Evolutionary conservation across 2,329 filamentous ascomycete genomes (phyloP), one percentile per base, ranked within the genome.

Genomic region (Trichoderma koningiopsis): DNA sequence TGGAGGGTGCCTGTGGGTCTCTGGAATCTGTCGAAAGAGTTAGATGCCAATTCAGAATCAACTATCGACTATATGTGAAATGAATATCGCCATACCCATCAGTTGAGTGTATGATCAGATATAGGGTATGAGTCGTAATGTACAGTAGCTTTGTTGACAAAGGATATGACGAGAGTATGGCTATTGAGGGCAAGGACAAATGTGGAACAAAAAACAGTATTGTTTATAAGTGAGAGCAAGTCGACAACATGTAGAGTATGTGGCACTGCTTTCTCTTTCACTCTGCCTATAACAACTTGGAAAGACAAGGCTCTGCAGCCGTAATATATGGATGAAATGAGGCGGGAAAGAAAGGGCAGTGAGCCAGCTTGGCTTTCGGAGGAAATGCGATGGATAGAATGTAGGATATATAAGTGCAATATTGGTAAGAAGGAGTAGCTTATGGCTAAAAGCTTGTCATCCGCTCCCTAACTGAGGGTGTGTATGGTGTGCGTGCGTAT

Each of bases 401-500:
- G 4, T 10, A 49, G 24, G 60, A 55, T 55, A 55, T 64, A 64
- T 64, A 64, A 31, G 52, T 31, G 24, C 35, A 29, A 55, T 19
- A 33, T 14, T 55, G 24, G 22, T 8, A 31, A 57, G 14, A 66
- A 33, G 29, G 27, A 56, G n/a, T n/a, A 13, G n/a, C 64, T 35
- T 19, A 35, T 37, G 31, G 64, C 56, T 57, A 37, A 60, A 37
- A 60, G 63, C 53, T 47, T 14, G 53, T 43, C 29, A 13, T 47
- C 63, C 33, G 40, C 53, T 58, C 52, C 52, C 47, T 43, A 37
- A 49, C 37, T 53, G 63, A 66, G 63, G 56, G 64, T 68, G 64
- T 57, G 64, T 29, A 16, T 43, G 40, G 40, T 53, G 63, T 58
- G 63, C 56, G 56, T 68, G 64, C 43, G 64, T 37, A 16, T 37